Evolutionary conservation across 441 rosid species (phyloP).

Genomic region (Viola pubescens): DNA sequence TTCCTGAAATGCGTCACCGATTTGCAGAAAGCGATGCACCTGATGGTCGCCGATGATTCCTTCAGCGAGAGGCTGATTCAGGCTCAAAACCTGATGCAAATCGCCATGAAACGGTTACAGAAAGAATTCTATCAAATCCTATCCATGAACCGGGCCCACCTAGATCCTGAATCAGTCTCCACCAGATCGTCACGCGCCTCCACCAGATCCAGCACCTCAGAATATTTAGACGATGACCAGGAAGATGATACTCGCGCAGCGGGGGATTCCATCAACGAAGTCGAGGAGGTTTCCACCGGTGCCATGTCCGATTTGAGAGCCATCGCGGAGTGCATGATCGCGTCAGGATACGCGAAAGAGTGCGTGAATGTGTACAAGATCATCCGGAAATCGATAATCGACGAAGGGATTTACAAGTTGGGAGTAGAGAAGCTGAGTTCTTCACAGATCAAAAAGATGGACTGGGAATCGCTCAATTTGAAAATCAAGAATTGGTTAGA

Average conservation of each 20-base stretch:
- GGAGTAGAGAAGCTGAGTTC: slow-evolving; percentile 45
- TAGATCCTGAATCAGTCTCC: slow-evolving; percentile 45
- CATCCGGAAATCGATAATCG: slow-evolving; percentile 58
- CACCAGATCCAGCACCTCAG: slow-evolving; percentile 40
- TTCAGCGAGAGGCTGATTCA: not conserved
- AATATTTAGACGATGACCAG: slow-evolving; percentile 34
- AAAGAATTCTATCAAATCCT: not conserved
- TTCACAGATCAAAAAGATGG: slow-evolving; percentile 49
- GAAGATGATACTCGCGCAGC: slow-evolving; percentile 21
- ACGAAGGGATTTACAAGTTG: slow-evolving; percentile 48
- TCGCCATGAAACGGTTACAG: not conserved
- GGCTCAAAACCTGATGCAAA: not conserved
- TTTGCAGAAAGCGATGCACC: not conserved
- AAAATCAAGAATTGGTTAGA: slow-evolving; percentile 54
- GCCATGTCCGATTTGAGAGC: slow-evolving; percentile 47
- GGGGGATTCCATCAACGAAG: slow-evolving; percentile 38
- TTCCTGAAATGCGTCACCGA: not conserved
- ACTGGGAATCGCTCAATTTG: slow-evolving; percentile 36
- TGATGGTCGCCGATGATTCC: not conserved
- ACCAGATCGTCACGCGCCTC: not conserved
- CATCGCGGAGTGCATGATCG: slow-evolving; percentile 77
- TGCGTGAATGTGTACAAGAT: slow-evolving; percentile 40
- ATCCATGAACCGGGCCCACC: not conserved
- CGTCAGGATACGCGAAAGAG: slow-evolving; percentile 58
- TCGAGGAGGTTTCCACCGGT: slow-evolving; percentile 39